Evolutionary conservation across 148 eudicot species (phyloP).

Genomic region (Vaccinium myrtillus): DNA sequence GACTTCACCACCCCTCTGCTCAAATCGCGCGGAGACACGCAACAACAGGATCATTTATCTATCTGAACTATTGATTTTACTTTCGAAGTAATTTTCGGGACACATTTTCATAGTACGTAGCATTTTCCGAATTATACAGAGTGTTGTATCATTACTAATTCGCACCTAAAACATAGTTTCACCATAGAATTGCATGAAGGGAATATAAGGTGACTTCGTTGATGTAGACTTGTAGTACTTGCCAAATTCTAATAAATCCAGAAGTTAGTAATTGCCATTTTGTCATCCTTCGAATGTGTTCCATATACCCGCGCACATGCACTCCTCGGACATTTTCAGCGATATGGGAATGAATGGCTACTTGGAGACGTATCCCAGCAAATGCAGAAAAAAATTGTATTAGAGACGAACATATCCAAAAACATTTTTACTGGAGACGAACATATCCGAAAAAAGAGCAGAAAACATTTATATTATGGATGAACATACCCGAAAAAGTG

Average conservation of each 20-base stretch:
- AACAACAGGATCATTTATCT: too few relatives aligned
- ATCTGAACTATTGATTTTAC: too few relatives aligned
- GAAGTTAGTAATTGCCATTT: not conserved
- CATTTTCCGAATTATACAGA: too few relatives aligned
- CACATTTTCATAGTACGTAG: too few relatives aligned
- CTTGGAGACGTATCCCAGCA: not conserved
- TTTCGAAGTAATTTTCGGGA: too few relatives aligned
- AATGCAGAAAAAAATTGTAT: not conserved
- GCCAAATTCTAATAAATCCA: not conserved
- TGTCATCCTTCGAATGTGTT: not conserved
- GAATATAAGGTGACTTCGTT: not conserved
- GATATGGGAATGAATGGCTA: too few relatives aligned
- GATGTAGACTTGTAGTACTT: not conserved
- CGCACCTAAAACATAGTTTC: not conserved
- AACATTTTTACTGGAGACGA: too few relatives aligned
- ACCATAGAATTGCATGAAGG: not conserved
- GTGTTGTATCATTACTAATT: not conserved
- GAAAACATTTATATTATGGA: not conserved
- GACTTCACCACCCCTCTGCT: too few relatives aligned
- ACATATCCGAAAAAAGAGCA: not conserved
- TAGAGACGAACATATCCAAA: not conserved
- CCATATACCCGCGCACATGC: not conserved
- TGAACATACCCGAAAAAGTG: not conserved
- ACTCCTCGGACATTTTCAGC: not conserved
- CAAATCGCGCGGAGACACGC: too few relatives aligned